Conservation (phyloP, 768 basidiomycete species). For the Suillus tomentosus region DNA sequence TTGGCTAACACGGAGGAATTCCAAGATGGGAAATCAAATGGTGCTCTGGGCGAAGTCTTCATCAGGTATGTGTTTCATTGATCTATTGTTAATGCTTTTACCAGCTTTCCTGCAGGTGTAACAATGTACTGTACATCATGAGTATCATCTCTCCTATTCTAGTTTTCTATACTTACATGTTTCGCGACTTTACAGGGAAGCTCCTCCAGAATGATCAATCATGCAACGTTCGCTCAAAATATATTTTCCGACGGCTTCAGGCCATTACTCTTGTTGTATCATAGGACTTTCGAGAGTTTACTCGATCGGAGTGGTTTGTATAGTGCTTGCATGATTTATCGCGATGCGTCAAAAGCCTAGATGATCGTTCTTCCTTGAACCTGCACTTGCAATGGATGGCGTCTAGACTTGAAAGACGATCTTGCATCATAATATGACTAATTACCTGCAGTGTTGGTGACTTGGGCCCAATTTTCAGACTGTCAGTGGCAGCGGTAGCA, state of each 20-base stretch:
- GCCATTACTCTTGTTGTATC: constrained; percentile 5
- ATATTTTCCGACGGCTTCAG: background rate
- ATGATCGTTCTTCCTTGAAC: background rate
- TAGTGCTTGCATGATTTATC: background rate
- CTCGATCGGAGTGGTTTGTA: background rate
- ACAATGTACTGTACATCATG: constrained; percentile 96
- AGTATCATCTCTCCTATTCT: constrained; percentile 43
- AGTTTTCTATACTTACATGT: constrained; percentile 23
- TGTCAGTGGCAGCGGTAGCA: background rate
- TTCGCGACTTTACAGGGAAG: constrained; percentile 65
- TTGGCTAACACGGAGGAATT: constrained; percentile 99
- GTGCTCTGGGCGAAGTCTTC: constrained; percentile 97
- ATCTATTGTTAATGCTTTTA: constrained; percentile 4
- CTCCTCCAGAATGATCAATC: constrained; percentile 49
- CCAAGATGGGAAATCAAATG: constrained; percentile 93
- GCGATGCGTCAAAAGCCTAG: background rate
- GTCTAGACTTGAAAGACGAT: background rate
- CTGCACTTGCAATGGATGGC: background rate
- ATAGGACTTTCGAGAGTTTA: constrained; percentile 4
- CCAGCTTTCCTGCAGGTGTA: constrained; percentile 59
- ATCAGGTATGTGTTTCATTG: constrained; percentile 67
- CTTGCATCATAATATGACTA: background rate
- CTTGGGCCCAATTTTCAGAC: background rate
- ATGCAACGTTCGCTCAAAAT: background rate
- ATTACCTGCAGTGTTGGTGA: background rate